Base-by-base conservation (phyloP, 192 early-diverging fungal genomes). In the Umbelopsis vinacea region DNA sequence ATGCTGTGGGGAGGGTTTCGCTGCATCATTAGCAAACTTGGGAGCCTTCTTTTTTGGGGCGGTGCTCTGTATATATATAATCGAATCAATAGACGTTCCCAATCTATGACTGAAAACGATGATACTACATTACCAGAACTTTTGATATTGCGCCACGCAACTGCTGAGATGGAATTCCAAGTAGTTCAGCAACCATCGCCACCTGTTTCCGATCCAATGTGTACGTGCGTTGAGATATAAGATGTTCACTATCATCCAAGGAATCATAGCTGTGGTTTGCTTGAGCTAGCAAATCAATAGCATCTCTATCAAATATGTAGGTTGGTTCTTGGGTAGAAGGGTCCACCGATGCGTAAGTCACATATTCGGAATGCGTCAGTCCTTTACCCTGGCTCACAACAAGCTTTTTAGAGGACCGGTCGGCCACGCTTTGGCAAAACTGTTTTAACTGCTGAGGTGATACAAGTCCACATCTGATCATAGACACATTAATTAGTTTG, bases 141-240 rank as follows among this genome's bases (percentile, higher is more conserved):
- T 63, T 63, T 19, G 57, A 63, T 29, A 63, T 63, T 12, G 57
- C 57, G 17, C 29, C 57, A 12, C 57, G 57, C 12, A 63, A 63
- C 26, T 63, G 57, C 15, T 63, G 57, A 0, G 57, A 63, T 4
- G 57, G 4, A 4, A 63, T 63, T 35, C 57, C 57, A 14, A 63
- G 57, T 11, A 14, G 19, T 38, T 63, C 57, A 15, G 57, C 57
- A 3, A 63, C 57, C 26, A 63, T 14, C 1, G 57, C 57, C 15
- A 63, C 57, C 26, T 63, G 57, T 26, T n/a, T 63, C 12, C 57
- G 26, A 26, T 63, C 29, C 17, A 63, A 38, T 7, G 57, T 63
- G 35, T 63, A 63, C 3, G 57, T 63, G 26, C 57, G 57, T 63
- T 63, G 57, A 63, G 57, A 63, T 63, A 63, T 63, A 0, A 63